Conservation (phyloP, 23 red algal species). For the Gracilaria gracilis region DNA sequence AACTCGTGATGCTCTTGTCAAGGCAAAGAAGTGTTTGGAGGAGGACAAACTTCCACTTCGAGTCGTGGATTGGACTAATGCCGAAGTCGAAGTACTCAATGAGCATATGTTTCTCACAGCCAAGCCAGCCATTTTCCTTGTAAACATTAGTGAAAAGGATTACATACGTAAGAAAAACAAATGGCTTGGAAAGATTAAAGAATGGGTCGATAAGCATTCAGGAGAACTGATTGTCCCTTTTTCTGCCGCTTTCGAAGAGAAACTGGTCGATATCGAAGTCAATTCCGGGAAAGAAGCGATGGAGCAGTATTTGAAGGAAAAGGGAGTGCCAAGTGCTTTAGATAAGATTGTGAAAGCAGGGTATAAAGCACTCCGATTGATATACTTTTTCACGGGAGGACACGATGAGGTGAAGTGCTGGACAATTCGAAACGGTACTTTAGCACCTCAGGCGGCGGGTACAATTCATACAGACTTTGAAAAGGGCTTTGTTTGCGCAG, state of each 20-base stretch:
- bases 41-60: conserved; percentile 80
- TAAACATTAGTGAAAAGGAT: conserved; percentile 96
- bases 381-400: conserved; percentile 98
- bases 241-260: conserved; percentile 78
- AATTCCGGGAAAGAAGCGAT: conserved; percentile 70
- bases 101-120: conserved; percentile 89
- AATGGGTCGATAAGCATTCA: conserved; percentile 90
- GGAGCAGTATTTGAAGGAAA: conserved; percentile 63
- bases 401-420: conserved; percentile 94
- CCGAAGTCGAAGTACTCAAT: conserved; percentile 93
- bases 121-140: conserved; percentile 90
- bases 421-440: conserved; percentile 88
- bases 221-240: conserved; percentile 92
- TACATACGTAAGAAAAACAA: conserved; percentile 96
- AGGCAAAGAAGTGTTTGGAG: conserved; percentile 72
- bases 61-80: conserved; percentile 78
- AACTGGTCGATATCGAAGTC: conserved; percentile 73
- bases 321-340: conserved; percentile 62
- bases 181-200: conserved; percentile 94
- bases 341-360: conserved; percentile 83
- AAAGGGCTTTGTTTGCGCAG: conserved; percentile 94
- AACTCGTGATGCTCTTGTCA: conserved; percentile 75
- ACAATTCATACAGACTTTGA: conserved; percentile 99
- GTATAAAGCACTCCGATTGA: conserved; percentile 82
- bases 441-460: conserved; percentile 97